Conservation (phyloP, 148 eudicot genomes). For the Rhododendron simsii region DNA sequence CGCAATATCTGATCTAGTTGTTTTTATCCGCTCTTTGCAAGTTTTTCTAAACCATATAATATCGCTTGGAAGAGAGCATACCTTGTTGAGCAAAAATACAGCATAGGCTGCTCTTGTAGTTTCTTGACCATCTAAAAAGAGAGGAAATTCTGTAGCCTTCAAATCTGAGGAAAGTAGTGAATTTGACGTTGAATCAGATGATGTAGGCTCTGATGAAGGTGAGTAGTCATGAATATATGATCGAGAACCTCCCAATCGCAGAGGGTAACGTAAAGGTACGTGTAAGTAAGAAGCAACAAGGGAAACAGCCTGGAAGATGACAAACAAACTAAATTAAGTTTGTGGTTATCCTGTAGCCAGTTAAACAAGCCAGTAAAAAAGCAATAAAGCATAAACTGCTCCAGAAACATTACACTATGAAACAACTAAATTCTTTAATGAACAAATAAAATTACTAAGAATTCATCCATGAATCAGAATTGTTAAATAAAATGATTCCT, state of each 20-base stretch:
- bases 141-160: conserved; percentile 82
- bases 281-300: conserved; percentile 77
- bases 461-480: neutral
- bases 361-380: neutral
- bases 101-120: conserved; percentile 95
- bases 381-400: neutral
- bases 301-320: conserved; percentile 63
- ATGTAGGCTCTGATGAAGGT: conserved; percentile 51
- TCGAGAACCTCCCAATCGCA: conserved; percentile 88
- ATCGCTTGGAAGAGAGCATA: conserved; percentile 15
- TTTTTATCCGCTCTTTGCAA: neutral
- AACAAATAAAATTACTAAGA: neutral
- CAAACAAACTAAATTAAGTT: conserved; percentile 3
- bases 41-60: neutral
- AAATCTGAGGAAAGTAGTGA: conserved; percentile 32
- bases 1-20: neutral
- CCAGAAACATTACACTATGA: neutral
- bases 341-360: neutral
- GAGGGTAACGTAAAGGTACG: conserved; percentile 82
- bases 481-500: neutral
- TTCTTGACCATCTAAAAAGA: conserved; percentile 91
- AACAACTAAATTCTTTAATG: neutral
- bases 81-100: conserved; percentile 95
- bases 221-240: conserved; percentile 77
- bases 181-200: conserved; percentile 40